These are phyloP conservation scores for Podaxis sp. DNA, from an alignment of 768 basidiomycete species.

Conservation along the genomic window DNA sequence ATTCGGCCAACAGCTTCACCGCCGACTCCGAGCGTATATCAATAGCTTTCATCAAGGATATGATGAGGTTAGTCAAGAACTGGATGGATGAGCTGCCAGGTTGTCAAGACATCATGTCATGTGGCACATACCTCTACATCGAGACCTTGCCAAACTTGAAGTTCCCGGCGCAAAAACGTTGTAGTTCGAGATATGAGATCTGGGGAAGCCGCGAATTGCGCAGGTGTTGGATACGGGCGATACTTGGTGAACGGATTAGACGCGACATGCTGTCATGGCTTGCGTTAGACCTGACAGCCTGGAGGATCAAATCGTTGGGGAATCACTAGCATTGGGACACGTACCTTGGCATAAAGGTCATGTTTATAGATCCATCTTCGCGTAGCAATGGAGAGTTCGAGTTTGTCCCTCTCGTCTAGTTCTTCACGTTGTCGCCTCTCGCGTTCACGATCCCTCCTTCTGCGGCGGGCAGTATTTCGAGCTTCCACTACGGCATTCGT, in stretches of 20 bases:
- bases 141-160: slow-evolving; percentile 83
- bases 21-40: slow-evolving; percentile 91
- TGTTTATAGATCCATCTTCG: slow-evolving; percentile 81
- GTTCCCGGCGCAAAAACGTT: slow-evolving; percentile 76
- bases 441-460: slow-evolving; percentile 39
- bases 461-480: slow-evolving; percentile 20
- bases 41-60: slow-evolving; percentile 88
- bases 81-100: slow-evolving; percentile 27
- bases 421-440: slow-evolving; percentile 44
- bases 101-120: slow-evolving; percentile 5
- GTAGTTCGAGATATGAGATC: slow-evolving; percentile 75
- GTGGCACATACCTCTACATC: slow-evolving; percentile 72
- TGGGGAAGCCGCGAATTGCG: slow-evolving; percentile 75
- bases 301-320: neutral
- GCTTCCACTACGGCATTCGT: slow-evolving; percentile 22
- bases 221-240: slow-evolving; percentile 84
- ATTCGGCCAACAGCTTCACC: slow-evolving; percentile 79
- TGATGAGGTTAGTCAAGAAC: slow-evolving; percentile 86
- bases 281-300: slow-evolving; percentile 11
- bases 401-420: slow-evolving; percentile 57
- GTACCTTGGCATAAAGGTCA: slow-evolving; percentile 80
- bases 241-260: slow-evolving; percentile 84
- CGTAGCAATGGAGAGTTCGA: slow-evolving; percentile 69
- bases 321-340: slow-evolving; percentile 18
- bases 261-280: slow-evolving; percentile 69